Conservation (phyloP, 257 asterid species). For the Ligustrum vulgare region DNA sequence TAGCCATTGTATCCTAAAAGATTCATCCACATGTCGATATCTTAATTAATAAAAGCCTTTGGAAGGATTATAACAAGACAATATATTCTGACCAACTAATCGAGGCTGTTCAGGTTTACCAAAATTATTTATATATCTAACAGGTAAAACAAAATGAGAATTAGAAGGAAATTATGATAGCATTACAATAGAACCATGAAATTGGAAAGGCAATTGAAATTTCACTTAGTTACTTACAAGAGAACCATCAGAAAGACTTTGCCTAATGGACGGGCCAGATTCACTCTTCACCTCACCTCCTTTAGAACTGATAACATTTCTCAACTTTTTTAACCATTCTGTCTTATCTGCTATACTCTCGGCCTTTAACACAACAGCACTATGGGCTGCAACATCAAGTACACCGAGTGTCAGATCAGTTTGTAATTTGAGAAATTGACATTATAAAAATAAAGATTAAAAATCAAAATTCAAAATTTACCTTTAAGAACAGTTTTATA, state of each 20-base stretch:
- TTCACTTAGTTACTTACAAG: conserved; percentile 60
- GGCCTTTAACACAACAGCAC: conserved; percentile 82
- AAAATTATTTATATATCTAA: conserved; percentile 8
- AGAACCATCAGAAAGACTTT: conserved; percentile 85
- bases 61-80: neutral
- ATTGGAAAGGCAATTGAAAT: conserved; percentile 15
- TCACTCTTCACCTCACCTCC: conserved; percentile 92
- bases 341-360: conserved; percentile 71
- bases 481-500: conserved; percentile 94
- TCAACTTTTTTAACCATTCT: conserved; percentile 74
- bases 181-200: conserved; percentile 12
- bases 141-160: conserved; percentile 11
- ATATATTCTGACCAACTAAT: neutral
- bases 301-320: conserved; percentile 71
- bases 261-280: conserved; percentile 64
- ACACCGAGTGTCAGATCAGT: conserved; percentile 13
- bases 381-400: conserved; percentile 62
- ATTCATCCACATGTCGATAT: conserved; percentile 11
- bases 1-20: conserved; percentile 72
- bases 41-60: neutral
- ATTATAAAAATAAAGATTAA: neutral
- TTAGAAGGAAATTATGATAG: conserved; percentile 13
- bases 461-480: conserved; percentile 13
- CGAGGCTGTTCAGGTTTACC: conserved; percentile 4
- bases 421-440: conserved; percentile 9